phyloP scores from a whole-genome alignment of 352 stramenopile species.

The Phytophthora pluvialis region DNA sequence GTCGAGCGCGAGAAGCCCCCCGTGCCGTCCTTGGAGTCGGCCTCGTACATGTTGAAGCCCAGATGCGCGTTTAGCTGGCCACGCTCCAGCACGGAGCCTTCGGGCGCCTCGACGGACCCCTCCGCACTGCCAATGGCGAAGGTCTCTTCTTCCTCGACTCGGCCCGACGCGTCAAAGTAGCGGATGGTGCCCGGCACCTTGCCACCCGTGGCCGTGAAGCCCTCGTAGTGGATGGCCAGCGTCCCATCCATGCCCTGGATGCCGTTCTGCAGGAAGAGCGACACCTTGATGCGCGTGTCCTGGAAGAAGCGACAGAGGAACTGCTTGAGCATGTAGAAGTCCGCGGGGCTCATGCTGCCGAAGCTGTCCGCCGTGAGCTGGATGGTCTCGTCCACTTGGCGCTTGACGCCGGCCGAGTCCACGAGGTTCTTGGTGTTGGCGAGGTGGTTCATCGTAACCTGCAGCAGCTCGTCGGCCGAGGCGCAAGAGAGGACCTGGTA shows the following conservation, averaged over 20 bases:
- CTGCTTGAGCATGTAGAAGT: conserved; percentile 89
- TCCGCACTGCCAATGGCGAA: conserved; percentile 66
- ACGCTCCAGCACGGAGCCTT: conserved; percentile 61
- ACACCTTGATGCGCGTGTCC: conserved; percentile 92
- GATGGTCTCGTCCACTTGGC: conserved; percentile 80
- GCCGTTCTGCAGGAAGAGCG: conserved; percentile 89
- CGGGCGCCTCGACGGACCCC: conserved; percentile 55
- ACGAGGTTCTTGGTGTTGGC: conserved; percentile 78
- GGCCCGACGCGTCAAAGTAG: conserved; percentile 74
- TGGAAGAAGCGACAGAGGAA: conserved; percentile 91
- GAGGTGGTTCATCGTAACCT: conserved; percentile 91
- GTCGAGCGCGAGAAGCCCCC: conserved; percentile 46
- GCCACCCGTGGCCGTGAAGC: conserved; percentile 70
- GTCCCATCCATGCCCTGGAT: conserved; percentile 88
- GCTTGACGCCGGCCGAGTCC: conserved; percentile 66
- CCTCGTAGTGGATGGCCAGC: conserved; percentile 77
- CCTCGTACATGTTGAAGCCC: conserved; percentile 88
- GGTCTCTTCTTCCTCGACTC: conserved; percentile 68
- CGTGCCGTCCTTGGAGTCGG: conserved; percentile 60
- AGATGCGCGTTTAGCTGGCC: conserved; percentile 64
- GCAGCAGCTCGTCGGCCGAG: conserved; percentile 85
- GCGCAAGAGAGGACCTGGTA: conserved; percentile 88
- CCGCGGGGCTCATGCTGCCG: conserved; percentile 57
- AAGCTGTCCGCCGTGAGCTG: conserved; percentile 81
- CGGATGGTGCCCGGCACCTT: conserved; percentile 69